Conservation (phyloP, 768 basidiomycete species). For the Harrya chromipes region DNA sequence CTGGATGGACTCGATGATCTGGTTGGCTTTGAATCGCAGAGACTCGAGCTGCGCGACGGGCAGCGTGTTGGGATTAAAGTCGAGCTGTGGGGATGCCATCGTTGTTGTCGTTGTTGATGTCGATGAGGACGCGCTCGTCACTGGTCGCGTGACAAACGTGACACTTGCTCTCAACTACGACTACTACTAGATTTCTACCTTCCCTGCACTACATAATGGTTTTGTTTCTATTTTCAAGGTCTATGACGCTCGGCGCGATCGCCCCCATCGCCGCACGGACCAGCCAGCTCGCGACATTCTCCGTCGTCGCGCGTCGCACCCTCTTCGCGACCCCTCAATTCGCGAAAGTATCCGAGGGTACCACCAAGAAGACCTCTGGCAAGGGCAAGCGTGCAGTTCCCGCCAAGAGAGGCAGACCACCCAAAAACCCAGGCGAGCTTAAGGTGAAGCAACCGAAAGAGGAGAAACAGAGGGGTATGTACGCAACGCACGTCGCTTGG, state of each 20-base stretch:
- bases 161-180: background rate
- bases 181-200: background rate
- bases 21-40: constrained; percentile 69
- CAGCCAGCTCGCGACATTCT: too few species aligned
- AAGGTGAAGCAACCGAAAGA: background rate
- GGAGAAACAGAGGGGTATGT: constrained; percentile 15
- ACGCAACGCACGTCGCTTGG: background rate
- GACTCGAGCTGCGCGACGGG: constrained; percentile 74
- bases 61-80: constrained; percentile 36
- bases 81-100: background rate
- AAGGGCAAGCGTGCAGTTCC: background rate
- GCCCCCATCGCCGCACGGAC: too few species aligned
- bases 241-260: background rate
- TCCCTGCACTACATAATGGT: constrained; percentile 6
- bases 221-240: constrained; percentile 16
- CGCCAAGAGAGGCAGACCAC: constrained; percentile 9
- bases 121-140: constrained; percentile 4
- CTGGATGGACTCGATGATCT: constrained; percentile 73
- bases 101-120: too few species aligned
- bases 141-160: constrained; percentile 21
- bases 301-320: constrained; percentile 21
- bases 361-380: background rate
- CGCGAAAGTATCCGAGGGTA: background rate
- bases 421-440: background rate
- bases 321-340: constrained; percentile 22